These are phyloP conservation scores for Lepiota brunneoincarnata DNA, from an alignment of 768 basidiomycete genomes.

Conservation along the genomic window DNA sequence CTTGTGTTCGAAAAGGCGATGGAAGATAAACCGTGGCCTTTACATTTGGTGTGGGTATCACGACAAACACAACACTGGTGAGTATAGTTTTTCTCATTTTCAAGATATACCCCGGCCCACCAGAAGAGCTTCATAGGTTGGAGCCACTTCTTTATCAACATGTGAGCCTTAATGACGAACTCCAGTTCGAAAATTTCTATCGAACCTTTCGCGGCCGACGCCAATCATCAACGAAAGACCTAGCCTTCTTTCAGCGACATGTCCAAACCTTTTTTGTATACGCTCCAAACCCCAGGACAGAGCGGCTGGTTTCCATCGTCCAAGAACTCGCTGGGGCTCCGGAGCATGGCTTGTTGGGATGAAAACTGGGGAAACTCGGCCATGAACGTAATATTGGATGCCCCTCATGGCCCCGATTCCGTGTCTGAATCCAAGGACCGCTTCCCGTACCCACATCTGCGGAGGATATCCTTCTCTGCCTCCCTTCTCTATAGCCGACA, in stretches of 20 bases:
- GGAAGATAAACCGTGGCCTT: not conserved
- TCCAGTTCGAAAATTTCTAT: not conserved
- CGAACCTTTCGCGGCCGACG: constrained; percentile 2
- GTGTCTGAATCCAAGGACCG: not conserved
- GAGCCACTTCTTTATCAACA: constrained; percentile 9
- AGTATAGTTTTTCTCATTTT: not conserved
- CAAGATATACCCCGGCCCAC: not conserved
- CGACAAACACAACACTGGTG: not conserved
- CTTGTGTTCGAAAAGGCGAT: constrained; percentile 9
- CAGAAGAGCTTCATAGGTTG: not conserved
- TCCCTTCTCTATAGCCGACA: not conserved
- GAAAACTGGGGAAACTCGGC: not conserved
- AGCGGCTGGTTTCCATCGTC: not conserved
- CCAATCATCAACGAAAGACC: not conserved
- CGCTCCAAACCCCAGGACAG: not conserved
- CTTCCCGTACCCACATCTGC: constrained; percentile 2
- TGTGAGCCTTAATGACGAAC: not conserved
- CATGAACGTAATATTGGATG: not conserved
- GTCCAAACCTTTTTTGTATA: constrained; percentile 8
- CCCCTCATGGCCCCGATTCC: not conserved
- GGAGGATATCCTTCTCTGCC: constrained; percentile 9
- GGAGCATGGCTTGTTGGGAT: constrained; percentile 10
- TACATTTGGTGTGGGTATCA: constrained; percentile 5
- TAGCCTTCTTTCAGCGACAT: constrained; percentile 1
- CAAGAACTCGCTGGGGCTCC: not conserved